Base-by-base conservation (phyloP, 2,329 filamentous ascomycete genomes). In the Microsporum audouinii region DNA sequence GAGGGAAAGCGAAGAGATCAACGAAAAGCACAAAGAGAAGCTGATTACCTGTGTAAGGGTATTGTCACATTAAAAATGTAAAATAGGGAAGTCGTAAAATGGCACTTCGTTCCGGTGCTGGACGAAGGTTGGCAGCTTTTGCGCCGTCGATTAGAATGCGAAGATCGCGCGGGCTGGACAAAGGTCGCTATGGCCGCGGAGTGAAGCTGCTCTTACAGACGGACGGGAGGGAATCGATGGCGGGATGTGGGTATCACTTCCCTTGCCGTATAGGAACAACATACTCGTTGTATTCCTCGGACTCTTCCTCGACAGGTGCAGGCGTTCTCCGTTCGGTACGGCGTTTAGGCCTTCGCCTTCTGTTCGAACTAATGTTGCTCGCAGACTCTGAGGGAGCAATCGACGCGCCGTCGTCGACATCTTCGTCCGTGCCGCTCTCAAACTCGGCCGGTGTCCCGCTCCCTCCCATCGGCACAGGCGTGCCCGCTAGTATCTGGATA, bases 321-420 rank as follows among this genome's bases (percentile, higher is more conserved):
- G 78, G 77, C 1, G 77, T 79, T n/a, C 77, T 72, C 63, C 78
- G 72, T 66, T 79, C 78, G 10, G 72, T 77, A 3, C 78, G 70
- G 64, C 78, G 67, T 65, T 78, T 79, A 4, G 76, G 76, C 47
- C 76, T 70, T 34, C 77, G 71, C 29, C 73, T 70, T 53, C 77
- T 64, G 55, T 73, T 76, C n/a, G 75, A 76, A 63, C 75, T 77
- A 57, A 79, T 76, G 51, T 79, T 79, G 64, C 77, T 79, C 7
- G 78, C 78, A 27, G 74, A 77, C 66, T 80, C 78, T 63, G 79
- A 78, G 0, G 78, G 77, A 5, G 74, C 75, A 41, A 80, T 68
- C 3, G 75, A 77, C 27, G 73, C 68, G 6, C 71, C 72, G 60
- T 79, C 78, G 59, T 77, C 77, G 14, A 76, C 68, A 45, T 75